phyloP scores from a whole-genome alignment of 805 yeast species.

The Ogataea populi-albae region DNA sequence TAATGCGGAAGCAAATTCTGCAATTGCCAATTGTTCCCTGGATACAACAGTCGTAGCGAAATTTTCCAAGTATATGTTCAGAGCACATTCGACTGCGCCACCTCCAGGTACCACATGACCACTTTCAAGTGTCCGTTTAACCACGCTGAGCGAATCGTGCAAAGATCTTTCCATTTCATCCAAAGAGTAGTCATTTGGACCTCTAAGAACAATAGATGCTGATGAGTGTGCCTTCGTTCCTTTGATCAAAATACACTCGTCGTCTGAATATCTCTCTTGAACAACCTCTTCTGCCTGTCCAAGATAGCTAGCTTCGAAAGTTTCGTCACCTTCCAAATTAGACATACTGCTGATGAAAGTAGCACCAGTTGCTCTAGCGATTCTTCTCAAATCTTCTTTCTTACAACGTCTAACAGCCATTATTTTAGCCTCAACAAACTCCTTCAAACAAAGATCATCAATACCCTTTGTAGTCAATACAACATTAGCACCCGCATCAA shows the following conservation, averaged over 20 bases:
- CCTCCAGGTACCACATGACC: constrained; percentile 98
- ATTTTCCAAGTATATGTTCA: constrained; percentile 90
- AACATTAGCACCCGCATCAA: constrained; percentile 89
- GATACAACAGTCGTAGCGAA: constrained; percentile 98
- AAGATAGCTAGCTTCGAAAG: constrained; percentile 76
- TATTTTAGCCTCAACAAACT: constrained; percentile 85
- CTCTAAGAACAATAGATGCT: constrained; percentile 88
- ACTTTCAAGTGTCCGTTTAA: constrained; percentile 91
- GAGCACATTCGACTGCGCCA: constrained; percentile 97
- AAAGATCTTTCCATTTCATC: constrained; percentile 99
- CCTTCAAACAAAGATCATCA: constrained; percentile 87
- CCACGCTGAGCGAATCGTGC: constrained; percentile 91
- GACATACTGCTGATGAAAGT: constrained; percentile 82
- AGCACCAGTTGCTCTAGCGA: constrained; percentile 98
- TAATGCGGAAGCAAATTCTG: constrained; percentile 91
- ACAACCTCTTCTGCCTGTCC: constrained; percentile 90
- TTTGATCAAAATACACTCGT: constrained; percentile 89
- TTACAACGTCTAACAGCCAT: constrained; percentile 97
- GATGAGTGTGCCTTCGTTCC: constrained; percentile 92
- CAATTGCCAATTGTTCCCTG: constrained; percentile 95
- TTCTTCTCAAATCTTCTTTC: constrained; percentile 93
- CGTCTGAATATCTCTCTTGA: constrained; percentile 90
- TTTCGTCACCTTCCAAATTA: constrained; percentile 94
- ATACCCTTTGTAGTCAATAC: constrained; percentile 92
- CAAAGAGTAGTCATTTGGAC: constrained; percentile 89